phyloP scores from a whole-genome alignment of 2,329 filamentous ascomycete genomes.

The Biscogniauxia marginata region DNA sequence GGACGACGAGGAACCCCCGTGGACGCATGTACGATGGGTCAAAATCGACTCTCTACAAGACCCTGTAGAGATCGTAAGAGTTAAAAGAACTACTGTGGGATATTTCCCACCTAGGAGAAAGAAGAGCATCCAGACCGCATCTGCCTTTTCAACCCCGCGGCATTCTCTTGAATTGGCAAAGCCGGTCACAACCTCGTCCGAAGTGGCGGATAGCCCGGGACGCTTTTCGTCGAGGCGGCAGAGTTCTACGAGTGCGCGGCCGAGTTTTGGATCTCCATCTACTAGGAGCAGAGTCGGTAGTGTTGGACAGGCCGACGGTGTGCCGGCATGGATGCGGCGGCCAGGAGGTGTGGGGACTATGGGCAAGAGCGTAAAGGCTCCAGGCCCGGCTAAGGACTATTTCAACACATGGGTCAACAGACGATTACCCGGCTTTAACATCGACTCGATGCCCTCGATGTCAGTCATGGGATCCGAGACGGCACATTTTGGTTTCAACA shows the following conservation, averaged over 20 bases:
- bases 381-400: constrained; percentile 80
- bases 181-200: constrained; percentile 29
- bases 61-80: constrained; percentile 81
- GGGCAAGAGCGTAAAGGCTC: constrained; percentile 64
- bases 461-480: constrained; percentile 62
- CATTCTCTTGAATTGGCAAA: constrained; percentile 62
- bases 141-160: constrained; percentile 65
- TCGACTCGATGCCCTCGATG: constrained; percentile 66
- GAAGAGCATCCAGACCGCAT: constrained; percentile 72
- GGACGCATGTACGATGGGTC: constrained; percentile 90
- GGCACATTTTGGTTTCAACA: constrained; percentile 55
- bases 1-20: constrained; percentile 67
- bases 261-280: constrained; percentile 29
- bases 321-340: constrained; percentile 67
- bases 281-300: constrained; percentile 32
- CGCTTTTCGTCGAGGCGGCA: constrained; percentile 31
- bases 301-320: constrained; percentile 26
- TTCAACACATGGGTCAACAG: constrained; percentile 82
- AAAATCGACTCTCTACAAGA: constrained; percentile 66
- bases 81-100: constrained; percentile 76
- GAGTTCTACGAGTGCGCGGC: constrained; percentile 27
- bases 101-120: constrained; percentile 90
- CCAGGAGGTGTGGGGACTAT: constrained; percentile 89
- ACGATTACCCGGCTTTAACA: constrained; percentile 75
- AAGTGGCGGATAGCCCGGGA: constrained; percentile 30